Evolutionary conservation across 2,329 filamentous ascomycete genomes (phyloP).

Genomic region (Neocucurbitaria cava): DNA sequence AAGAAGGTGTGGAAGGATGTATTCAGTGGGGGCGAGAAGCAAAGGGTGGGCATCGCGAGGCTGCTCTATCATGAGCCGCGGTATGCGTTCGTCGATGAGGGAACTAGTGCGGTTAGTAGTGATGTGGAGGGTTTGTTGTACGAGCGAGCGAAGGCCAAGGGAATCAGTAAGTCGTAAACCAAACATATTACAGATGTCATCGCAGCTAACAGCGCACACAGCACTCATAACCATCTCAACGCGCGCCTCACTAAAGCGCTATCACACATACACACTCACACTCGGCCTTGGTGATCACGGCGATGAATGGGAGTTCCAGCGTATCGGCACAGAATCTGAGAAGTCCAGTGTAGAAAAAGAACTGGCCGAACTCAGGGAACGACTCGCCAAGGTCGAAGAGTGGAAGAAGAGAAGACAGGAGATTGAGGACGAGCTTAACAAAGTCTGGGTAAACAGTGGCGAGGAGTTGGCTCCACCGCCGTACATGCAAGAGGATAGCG

Average conservation of each 20-base stretch:
- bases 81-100: conserved; percentile 95
- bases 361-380: conserved; percentile 80
- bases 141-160: conserved; percentile 88
- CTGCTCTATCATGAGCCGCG: conserved; percentile 93
- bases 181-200: neutral
- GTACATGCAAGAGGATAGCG: conserved; percentile 35
- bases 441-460: conserved; percentile 62
- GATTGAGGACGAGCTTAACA: conserved; percentile 81
- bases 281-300: conserved; percentile 81
- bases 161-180: conserved; percentile 75
- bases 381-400: conserved; percentile 79
- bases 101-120: conserved; percentile 89
- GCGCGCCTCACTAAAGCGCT: conserved; percentile 90
- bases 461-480: conserved; percentile 48
- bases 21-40: conserved; percentile 95
- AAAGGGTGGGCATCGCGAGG: conserved; percentile 89
- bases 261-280: conserved; percentile 89
- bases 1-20: conserved; percentile 99
- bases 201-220: conserved; percentile 39
- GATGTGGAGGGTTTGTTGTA: conserved; percentile 96
- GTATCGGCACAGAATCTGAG: conserved; percentile 91
- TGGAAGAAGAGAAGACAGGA: conserved; percentile 81
- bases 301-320: conserved; percentile 90
- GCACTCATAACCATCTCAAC: conserved; percentile 95
- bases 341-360: conserved; percentile 94